Conservation (phyloP, 768 basidiomycete genomes). For the Lyophyllum atratum region DNA sequence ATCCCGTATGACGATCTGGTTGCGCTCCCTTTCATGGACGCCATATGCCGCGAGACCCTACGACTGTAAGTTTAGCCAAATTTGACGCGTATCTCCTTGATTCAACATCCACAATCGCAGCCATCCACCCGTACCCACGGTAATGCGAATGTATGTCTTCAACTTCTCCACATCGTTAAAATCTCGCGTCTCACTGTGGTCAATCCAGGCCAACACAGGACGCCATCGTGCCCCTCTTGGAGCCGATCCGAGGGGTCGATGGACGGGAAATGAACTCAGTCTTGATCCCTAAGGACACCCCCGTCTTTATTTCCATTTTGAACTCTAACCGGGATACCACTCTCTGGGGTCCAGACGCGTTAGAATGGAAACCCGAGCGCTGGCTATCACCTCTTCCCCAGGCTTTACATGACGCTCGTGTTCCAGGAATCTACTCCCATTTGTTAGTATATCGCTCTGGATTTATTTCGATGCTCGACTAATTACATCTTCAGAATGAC, state of each 20-base stretch:
- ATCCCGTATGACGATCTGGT: slow-evolving; percentile 28
- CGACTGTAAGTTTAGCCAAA: slow-evolving; percentile 25
- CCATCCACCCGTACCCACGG: slow-evolving; percentile 22
- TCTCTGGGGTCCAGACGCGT: slow-evolving; percentile 43
- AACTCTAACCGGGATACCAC: slow-evolving; percentile 17
- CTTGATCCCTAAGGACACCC: background rate
- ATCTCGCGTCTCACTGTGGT: background rate
- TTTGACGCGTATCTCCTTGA: background rate
- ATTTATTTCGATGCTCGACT: background rate
- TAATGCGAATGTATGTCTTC: slow-evolving; percentile 15
- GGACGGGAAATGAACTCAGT: slow-evolving; percentile 1
- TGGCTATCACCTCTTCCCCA: slow-evolving; percentile 36
- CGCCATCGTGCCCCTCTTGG: background rate
- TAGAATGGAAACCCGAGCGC: slow-evolving; percentile 42
- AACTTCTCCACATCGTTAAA: background rate
- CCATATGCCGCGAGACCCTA: slow-evolving; percentile 36
- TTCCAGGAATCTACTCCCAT: slow-evolving; percentile 27
- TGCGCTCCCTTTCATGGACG: slow-evolving; percentile 33
- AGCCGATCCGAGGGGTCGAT: background rate
- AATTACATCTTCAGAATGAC: slow-evolving; percentile 30
- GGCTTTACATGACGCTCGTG: slow-evolving; percentile 17
- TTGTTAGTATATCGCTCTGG: slow-evolving; percentile 12
- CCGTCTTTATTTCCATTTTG: background rate
- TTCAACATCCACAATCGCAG: slow-evolving; percentile 2
- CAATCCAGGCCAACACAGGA: background rate